phyloP scores from a whole-genome alignment of 352 stramenopile genomes.

The Heterotrichella gracilis region DNA sequence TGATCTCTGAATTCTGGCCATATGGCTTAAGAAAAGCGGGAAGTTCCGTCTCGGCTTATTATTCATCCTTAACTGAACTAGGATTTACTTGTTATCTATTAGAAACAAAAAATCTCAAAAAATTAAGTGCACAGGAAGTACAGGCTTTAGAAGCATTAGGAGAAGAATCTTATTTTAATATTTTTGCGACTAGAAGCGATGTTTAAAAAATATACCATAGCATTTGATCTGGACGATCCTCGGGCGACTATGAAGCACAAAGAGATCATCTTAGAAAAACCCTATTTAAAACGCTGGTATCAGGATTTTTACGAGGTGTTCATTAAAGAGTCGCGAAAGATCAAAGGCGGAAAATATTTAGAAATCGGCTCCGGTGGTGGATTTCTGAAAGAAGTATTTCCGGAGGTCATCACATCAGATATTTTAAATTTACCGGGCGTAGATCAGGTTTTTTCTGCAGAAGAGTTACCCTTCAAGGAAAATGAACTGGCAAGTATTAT shows the following conservation, averaged over 20 bases:
- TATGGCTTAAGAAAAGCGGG: conserved; percentile 5
- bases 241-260: neutral
- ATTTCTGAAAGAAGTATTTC: neutral
- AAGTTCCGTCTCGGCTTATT: neutral
- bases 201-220: neutral
- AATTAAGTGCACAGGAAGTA: neutral
- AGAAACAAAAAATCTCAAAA: neutral
- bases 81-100: neutral
- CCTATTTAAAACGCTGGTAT: neutral
- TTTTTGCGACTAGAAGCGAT: neutral
- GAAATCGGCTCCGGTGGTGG: neutral
- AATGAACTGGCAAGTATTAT: neutral
- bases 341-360: neutral
- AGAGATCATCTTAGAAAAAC: neutral
- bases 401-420: neutral
- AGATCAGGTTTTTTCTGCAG: neutral
- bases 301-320: neutral
- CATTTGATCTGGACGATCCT: neutral
- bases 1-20: neutral
- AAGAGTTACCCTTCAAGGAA: neutral
- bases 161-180: conserved; percentile 1
- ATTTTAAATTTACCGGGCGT: neutral
- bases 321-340: neutral
- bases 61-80: neutral
- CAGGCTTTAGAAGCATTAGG: neutral